Conservation (phyloP, 2,329 filamentous ascomycete genomes). For the Monascus ruber region DNA sequence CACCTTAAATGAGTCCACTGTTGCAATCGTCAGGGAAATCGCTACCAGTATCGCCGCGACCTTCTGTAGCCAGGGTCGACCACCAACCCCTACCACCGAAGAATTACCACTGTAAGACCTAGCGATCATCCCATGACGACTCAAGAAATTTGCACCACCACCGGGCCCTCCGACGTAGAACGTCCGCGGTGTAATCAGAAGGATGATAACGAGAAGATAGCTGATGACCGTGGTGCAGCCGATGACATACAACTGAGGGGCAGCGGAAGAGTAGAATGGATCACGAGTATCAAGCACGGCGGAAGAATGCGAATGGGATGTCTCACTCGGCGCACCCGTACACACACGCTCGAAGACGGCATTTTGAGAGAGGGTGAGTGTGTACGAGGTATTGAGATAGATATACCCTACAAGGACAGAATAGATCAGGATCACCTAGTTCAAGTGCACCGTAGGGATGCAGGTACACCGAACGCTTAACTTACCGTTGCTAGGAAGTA, state of each 20-base stretch:
- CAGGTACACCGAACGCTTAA: slow-evolving; percentile 1
- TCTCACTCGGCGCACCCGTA: slow-evolving; percentile 25
- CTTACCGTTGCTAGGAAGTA: slow-evolving; percentile 48
- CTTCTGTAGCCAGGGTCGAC: slow-evolving; percentile 85
- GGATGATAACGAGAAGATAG: slow-evolving; percentile 86
- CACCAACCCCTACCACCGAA: slow-evolving; percentile 72
- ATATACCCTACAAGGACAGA: slow-evolving; percentile 21
- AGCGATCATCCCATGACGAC: slow-evolving; percentile 72
- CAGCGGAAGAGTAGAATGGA: slow-evolving; percentile 87
- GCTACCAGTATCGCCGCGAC: slow-evolving; percentile 52
- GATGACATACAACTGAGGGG: slow-evolving; percentile 86
- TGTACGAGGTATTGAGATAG: slow-evolving; percentile 29
- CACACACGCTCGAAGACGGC: slow-evolving; percentile 41
- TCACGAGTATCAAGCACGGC: slow-evolving; percentile 59
- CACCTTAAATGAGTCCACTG: slow-evolving; percentile 77
- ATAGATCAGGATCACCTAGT: not conserved
- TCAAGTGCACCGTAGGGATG: not conserved
- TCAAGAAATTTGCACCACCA: slow-evolving; percentile 59
- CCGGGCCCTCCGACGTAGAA: slow-evolving; percentile 69
- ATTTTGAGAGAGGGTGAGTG: slow-evolving; percentile 36
- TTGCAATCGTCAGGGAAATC: slow-evolving; percentile 86
- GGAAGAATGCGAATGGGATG: slow-evolving; percentile 30
- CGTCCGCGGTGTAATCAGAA: slow-evolving; percentile 87
- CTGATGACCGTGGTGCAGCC: slow-evolving; percentile 82
- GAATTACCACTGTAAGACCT: slow-evolving; percentile 56